Percentiles rank a stretch among this genome's conserved stretches.
Conservation (phyloP, 192 early-diverging fungal genomes). For the Gaertneriomyces sp. region DNA sequence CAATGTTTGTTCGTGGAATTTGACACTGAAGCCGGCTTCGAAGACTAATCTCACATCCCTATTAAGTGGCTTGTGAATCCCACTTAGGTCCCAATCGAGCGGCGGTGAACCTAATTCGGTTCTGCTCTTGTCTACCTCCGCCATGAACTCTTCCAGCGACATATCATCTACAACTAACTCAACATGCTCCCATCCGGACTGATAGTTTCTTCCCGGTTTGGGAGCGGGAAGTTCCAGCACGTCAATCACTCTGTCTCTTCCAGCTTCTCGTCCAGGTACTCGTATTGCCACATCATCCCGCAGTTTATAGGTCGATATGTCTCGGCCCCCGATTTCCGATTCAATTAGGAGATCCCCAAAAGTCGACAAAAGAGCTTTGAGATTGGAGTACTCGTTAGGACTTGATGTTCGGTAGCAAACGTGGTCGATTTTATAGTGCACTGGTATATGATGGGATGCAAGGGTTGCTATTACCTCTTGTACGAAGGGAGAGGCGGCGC, state of each 20-base stretch:
- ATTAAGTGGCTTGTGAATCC: slow-evolving; percentile 23
- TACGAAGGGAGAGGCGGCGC: no score
- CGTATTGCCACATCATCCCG: slow-evolving; percentile 17
- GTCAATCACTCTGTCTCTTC: slow-evolving; percentile 5
- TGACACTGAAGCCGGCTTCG: slow-evolving; percentile 21
- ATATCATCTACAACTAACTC: slow-evolving; percentile 26
- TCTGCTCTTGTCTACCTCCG: background rate
- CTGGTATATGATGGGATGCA: no score
- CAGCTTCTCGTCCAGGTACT: background rate
- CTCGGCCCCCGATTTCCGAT: slow-evolving; percentile 23
- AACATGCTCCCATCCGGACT: slow-evolving; percentile 29
- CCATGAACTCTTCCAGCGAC: slow-evolving; percentile 28
- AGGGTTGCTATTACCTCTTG: no score
- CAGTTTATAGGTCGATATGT: slow-evolving; percentile 33
- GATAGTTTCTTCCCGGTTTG: slow-evolving; percentile 24
- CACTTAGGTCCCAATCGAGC: slow-evolving; percentile 19
- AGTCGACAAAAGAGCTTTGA: slow-evolving; percentile 8
- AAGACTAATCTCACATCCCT: slow-evolving; percentile 26
- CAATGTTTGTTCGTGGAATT: slow-evolving; percentile 32
- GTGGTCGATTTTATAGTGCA: slow-evolving; percentile 16
- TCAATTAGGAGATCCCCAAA: slow-evolving; percentile 24
- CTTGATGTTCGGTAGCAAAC: slow-evolving; percentile 22
- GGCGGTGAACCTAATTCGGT: background rate
- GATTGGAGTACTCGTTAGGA: slow-evolving; percentile 1
- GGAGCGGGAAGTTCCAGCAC: slow-evolving; percentile 34